Base-by-base conservation (phyloP, 2,329 filamentous ascomycete species). In the Erysiphe pulchra region DNA sequence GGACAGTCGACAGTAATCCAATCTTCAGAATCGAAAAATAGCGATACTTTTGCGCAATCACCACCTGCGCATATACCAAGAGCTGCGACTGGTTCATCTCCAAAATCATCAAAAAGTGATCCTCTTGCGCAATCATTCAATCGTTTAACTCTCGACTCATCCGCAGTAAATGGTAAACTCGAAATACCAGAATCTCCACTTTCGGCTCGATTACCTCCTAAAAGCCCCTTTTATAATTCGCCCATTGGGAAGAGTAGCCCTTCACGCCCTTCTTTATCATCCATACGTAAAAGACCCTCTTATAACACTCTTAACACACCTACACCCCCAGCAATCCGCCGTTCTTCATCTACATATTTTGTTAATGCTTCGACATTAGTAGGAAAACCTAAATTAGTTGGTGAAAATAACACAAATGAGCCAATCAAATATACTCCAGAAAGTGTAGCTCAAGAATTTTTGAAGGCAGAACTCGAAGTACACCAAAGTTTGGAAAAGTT, bases 361-460 rank as follows among this genome's bases (percentile, higher is more conserved):
- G 45, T 51, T 49, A 54, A 55, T 47, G 49, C 51, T 41, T 53
- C 54, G 17, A 58, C 58, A n/a, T 56, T 62, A 48, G 54, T 56
- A 45, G 54, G 59, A 13, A 63, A 60, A 50, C 62, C 62, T 45
- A 60, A 62, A 37, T 57, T 64, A 42, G 57, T 4, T 4, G 9
- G 32, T 12, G 11, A 56, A 13, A 52, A 57, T 17, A 57, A 61
- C 43, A 45, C 48, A 4, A 52, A 54, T 47, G 49, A 54, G 43
- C 60, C 61, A 30, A 61, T 59, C 8, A 59, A 59, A 13, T 53
- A 63, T 36, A 73, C 70, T 11, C 66, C 72, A 24, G 65, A 64
- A 43, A 67, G 63, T 13, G 63, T 60, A 36, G 57, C 57, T 2
- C 53, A 45, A 16, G 53, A 52, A 28, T 52, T 58, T 47, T 59